These are phyloP conservation scores for Rauvolfia tetraphylla DNA, from an alignment of 257 asterid species.

Conservation along the genomic window DNA sequence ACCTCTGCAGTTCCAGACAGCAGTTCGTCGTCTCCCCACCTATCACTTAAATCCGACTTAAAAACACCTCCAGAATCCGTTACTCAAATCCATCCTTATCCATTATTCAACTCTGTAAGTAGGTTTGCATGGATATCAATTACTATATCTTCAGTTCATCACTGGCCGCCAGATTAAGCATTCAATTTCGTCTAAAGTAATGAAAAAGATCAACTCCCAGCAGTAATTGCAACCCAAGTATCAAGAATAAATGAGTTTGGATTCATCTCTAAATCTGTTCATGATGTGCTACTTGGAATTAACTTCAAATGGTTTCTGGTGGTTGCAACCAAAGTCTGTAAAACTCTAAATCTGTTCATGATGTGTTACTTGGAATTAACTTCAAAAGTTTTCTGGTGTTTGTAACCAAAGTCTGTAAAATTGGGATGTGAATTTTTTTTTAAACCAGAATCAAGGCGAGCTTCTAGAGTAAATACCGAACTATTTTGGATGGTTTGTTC, in stretches of 20 bases:
- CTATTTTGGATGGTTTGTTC: constrained; percentile 27
- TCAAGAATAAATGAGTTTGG: neutral
- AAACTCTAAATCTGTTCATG: too few species aligned
- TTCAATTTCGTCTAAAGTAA: too few species aligned
- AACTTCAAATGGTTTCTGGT: neutral
- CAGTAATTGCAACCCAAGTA: neutral
- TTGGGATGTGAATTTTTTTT: too few species aligned
- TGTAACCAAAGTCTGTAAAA: too few species aligned
- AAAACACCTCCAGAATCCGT: neutral
- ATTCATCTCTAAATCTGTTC: neutral
- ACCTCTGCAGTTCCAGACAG: neutral
- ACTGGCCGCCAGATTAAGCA: neutral
- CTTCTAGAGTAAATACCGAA: neutral
- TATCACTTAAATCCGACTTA: neutral
- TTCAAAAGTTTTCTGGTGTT: too few species aligned
- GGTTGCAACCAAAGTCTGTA: too few species aligned
- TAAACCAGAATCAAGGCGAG: neutral
- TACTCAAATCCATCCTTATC: constrained; percentile 16
- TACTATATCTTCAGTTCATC: too few species aligned
- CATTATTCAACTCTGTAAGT: neutral
- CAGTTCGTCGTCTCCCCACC: neutral
- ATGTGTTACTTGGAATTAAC: too few species aligned
- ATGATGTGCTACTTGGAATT: neutral
- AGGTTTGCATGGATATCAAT: neutral
- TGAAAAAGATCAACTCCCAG: too few species aligned